Evolutionary conservation across 345 rosid species (phyloP).

Genomic region (Salix arbutifolia): DNA sequence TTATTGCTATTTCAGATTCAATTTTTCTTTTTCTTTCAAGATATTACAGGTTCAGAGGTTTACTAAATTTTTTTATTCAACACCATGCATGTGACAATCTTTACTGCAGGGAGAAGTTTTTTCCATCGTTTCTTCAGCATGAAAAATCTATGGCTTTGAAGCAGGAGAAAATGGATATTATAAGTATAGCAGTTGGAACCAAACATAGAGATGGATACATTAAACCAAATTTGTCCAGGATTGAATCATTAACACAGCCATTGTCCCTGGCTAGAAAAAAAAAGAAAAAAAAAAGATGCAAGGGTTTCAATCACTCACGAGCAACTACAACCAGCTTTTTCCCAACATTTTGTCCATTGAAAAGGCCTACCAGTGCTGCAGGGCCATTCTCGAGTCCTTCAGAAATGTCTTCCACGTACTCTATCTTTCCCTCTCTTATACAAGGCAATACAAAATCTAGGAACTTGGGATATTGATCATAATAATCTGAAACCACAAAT

Average conservation of each 20-base stretch:
- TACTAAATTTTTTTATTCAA: too few relatives aligned
- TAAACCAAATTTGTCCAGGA: neutral
- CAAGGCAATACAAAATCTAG: slow-evolving; percentile 9
- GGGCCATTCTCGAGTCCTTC: slow-evolving; percentile 21
- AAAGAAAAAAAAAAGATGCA: neutral
- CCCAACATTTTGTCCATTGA: slow-evolving; percentile 13
- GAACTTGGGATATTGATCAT: slow-evolving; percentile 5
- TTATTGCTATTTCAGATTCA: too few relatives aligned
- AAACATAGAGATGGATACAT: neutral
- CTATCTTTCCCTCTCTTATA: slow-evolving; percentile 7
- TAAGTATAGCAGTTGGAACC: neutral
- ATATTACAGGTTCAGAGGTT: too few relatives aligned
- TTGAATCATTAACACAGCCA: neutral
- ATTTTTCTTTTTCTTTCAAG: too few relatives aligned
- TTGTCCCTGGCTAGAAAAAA: neutral
- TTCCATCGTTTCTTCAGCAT: neutral
- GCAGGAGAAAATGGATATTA: neutral
- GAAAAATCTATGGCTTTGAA: neutral
- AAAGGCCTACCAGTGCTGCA: slow-evolving; percentile 15
- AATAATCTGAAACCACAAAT: neutral
- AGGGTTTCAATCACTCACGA: neutral
- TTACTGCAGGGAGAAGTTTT: neutral
- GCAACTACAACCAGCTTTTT: slow-evolving; percentile 22
- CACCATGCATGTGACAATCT: too few relatives aligned
- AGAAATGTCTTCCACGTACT: slow-evolving; percentile 6